These are phyloP conservation scores for Penicillium sumatraense DNA, from an alignment of 2,329 filamentous ascomycete genomes.

Conservation along the genomic window DNA sequence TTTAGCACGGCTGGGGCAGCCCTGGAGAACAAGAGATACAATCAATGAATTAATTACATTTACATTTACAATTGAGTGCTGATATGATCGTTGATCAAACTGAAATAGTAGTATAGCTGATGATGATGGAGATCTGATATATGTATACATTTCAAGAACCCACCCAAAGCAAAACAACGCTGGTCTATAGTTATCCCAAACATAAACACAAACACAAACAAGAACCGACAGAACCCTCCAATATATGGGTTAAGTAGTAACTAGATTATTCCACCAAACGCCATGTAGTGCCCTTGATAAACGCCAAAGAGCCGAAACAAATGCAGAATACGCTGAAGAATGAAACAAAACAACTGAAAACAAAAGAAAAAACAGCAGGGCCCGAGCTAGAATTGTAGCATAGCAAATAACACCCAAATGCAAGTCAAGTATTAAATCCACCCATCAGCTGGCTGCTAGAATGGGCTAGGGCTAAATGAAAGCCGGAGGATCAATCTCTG, in stretches of 20 bases:
- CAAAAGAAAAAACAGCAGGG: slow-evolving; percentile 1
- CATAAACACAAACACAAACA: background rate
- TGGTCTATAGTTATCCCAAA: background rate
- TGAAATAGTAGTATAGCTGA: background rate
- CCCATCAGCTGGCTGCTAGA: too few species aligned
- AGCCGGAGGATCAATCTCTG: slow-evolving; percentile 12
- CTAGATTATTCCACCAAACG: background rate
- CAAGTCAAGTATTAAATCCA: too few species aligned
- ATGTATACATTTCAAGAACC: slow-evolving; percentile 4
- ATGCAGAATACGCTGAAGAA: slow-evolving; percentile 6
- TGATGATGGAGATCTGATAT: too few species aligned
- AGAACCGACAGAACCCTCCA: background rate
- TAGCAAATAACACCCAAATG: background rate
- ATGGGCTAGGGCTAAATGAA: slow-evolving; percentile 22
- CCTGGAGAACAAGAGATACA: too few species aligned
- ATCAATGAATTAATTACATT: too few species aligned
- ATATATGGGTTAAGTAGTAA: background rate
- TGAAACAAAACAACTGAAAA: background rate
- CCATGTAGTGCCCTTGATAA: slow-evolving; percentile 2
- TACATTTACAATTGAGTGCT: too few species aligned
- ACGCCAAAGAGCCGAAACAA: background rate
- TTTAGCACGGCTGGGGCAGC: too few species aligned
- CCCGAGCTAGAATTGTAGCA: background rate
- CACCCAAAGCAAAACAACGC: background rate
- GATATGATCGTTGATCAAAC: background rate